These are phyloP conservation scores for Ustilago crameri DNA, from an alignment of 1,284 basidiomycete genomes.

Conservation along the genomic window DNA sequence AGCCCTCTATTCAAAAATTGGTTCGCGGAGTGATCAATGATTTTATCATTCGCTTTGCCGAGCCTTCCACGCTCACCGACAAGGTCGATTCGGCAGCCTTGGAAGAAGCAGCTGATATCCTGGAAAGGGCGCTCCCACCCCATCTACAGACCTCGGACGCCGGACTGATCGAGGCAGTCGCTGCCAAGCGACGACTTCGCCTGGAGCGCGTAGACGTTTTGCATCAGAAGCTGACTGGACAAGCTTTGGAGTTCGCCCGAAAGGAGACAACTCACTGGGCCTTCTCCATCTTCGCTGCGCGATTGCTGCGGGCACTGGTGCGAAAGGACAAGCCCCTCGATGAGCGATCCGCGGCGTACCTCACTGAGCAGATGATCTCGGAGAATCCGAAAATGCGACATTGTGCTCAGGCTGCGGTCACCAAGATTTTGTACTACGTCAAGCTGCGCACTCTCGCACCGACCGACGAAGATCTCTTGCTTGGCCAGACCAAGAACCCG, in stretches of 20 bases:
- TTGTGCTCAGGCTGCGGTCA: slow-evolving; percentile 80
- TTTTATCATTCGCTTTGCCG: slow-evolving; percentile 66
- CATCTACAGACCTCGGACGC: slow-evolving; percentile 32
- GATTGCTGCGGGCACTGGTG: slow-evolving; percentile 79
- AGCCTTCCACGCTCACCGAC: slow-evolving; percentile 60
- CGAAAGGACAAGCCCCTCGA: slow-evolving; percentile 79
- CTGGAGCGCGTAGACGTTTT: slow-evolving; percentile 68
- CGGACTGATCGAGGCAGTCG: slow-evolving; percentile 64
- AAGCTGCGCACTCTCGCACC: slow-evolving; percentile 85
- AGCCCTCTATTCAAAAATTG: slow-evolving; percentile 89
- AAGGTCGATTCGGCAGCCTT: slow-evolving; percentile 44
- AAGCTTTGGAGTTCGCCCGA: slow-evolving; percentile 77
- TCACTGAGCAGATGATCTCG: slow-evolving; percentile 71
- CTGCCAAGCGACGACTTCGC: slow-evolving; percentile 60
- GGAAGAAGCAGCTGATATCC: slow-evolving; percentile 29
- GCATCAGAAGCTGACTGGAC: slow-evolving; percentile 71
- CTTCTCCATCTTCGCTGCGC: slow-evolving; percentile 82
- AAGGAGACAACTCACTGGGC: slow-evolving; percentile 86
- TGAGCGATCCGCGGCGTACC: slow-evolving; percentile 73
- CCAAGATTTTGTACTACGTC: slow-evolving; percentile 79
- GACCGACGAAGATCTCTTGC: slow-evolving; percentile 78
- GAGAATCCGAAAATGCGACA: slow-evolving; percentile 83
- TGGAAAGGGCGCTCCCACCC: slow-evolving; percentile 23
- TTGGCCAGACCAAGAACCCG: slow-evolving; percentile 82
- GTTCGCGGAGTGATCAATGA: slow-evolving; percentile 80